Evolutionary conservation across 345 rosid species (phyloP), one percentile per base, ranked within the genome.

Genomic region (Euphorbia pulcherrima): DNA sequence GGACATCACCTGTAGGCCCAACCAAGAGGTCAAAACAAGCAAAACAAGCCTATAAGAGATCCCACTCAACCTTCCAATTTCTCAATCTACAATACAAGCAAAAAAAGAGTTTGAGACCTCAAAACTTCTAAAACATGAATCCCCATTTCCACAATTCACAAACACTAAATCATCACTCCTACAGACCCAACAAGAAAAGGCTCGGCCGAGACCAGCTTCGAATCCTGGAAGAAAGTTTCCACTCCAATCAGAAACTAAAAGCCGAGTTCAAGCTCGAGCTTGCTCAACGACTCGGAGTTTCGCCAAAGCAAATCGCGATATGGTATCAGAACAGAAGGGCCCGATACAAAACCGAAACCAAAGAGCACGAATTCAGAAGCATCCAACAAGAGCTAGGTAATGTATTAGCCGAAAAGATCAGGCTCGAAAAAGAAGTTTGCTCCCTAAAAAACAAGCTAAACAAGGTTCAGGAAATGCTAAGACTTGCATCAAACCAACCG

Each of bases 321-420:
- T 83, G 86, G 87, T 83, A 77, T 74, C 87, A 83, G 69, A 83
- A 83, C 53, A 82, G 81, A 60, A 76, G 84, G 28, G 86, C 79
- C 17, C 63, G 77, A 53, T 70, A 75, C 73, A 83, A 76, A 75
- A 71, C 47, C 0, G 74, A 79, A 53, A 70, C 67, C 30, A 72
- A 64, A 4, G 85, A 83, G 62, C 67, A 64, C 3, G 79, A 71
- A 11, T 73, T 68, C 35, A 73, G 18, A 61, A 65, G 48, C 59
- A 68, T 77, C 48, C 72, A 66, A 68, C 62, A 47, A 47, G 66
- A 73, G 68, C 77, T 73, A 8, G 69, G 56, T 23, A 69, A 27
- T 65, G 77, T 61, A 21, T 40, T 70, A 64, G 69, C 75, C 54
- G 77, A 73, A 27, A 69, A 69, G 20, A 73, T 11, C 39, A 73